These are phyloP conservation scores for Pichia rugopelliculosa DNA, from an alignment of 805 yeast genomes.

Conservation along the genomic window DNA sequence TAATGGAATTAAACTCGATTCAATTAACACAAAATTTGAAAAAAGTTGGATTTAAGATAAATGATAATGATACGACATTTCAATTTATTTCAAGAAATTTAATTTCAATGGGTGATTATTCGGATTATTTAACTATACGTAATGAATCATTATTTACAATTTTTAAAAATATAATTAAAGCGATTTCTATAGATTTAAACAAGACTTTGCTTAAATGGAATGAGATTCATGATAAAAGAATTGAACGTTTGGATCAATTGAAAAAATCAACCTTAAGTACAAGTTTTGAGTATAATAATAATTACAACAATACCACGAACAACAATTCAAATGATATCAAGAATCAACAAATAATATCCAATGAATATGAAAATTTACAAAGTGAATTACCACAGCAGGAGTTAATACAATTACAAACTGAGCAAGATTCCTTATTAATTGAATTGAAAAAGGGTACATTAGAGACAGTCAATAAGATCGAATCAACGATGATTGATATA, in stretches of 20 bases:
- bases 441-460: slow-evolving; percentile 53
- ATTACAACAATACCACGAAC: background rate
- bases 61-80: slow-evolving; percentile 24
- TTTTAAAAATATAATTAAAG: slow-evolving; percentile 42
- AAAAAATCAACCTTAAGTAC: slow-evolving; percentile 26
- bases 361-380: slow-evolving; percentile 30
- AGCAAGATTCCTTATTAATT: slow-evolving; percentile 48
- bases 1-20: background rate
- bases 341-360: slow-evolving; percentile 20
- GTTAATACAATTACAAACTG: slow-evolving; percentile 47
- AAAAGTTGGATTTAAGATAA: slow-evolving; percentile 1
- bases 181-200: slow-evolving; percentile 39
- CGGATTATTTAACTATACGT: slow-evolving; percentile 29
- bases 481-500: slow-evolving; percentile 61
- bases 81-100: slow-evolving; percentile 32
- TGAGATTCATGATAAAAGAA: slow-evolving; percentile 41
- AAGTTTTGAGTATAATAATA: background rate
- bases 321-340: background rate
- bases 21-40: background rate
- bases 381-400: slow-evolving; percentile 38
- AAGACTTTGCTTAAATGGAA: slow-evolving; percentile 39
- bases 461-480: slow-evolving; percentile 51
- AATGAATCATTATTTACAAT: slow-evolving; percentile 35
- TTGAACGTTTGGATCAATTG: slow-evolving; percentile 34
- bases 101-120: slow-evolving; percentile 30